These are phyloP conservation scores for Echinosophora koreensis DNA, from an alignment of 306 rosid species.

Conservation along the genomic window DNA sequence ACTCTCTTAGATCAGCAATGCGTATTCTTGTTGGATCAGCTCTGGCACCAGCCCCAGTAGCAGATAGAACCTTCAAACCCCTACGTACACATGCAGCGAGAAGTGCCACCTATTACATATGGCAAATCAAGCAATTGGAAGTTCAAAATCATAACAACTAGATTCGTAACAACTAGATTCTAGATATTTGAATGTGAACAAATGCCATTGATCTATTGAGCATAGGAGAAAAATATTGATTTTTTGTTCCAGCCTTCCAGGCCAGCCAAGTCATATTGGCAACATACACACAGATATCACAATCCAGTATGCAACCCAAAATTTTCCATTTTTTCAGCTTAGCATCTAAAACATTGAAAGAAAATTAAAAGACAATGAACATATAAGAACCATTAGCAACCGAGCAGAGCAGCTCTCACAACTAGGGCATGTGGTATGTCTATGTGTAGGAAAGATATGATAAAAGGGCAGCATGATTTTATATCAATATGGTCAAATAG, in stretches of 20 bases:
- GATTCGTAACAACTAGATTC: no score
- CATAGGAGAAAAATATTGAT: background rate
- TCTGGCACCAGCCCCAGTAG: slow-evolving; percentile 97
- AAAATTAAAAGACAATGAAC: slow-evolving; percentile 14
- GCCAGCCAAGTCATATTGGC: slow-evolving; percentile 31
- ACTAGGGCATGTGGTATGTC: background rate
- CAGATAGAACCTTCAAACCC: slow-evolving; percentile 92
- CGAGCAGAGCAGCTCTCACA: background rate
- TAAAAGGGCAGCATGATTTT: slow-evolving; percentile 1
- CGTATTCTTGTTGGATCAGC: slow-evolving; percentile 97
- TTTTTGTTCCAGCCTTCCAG: slow-evolving; percentile 6
- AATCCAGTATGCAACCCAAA: background rate
- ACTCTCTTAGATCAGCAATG: slow-evolving; percentile 87
- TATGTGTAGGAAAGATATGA: background rate
- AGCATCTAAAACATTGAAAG: slow-evolving; percentile 25
- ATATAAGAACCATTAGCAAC: slow-evolving; percentile 10
- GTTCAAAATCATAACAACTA: slow-evolving; percentile 41
- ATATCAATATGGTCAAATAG: slow-evolving; percentile 22
- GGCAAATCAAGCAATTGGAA: slow-evolving; percentile 52
- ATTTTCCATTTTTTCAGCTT: slow-evolving; percentile 19
- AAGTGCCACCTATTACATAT: slow-evolving; percentile 86
- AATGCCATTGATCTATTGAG: slow-evolving; percentile 29
- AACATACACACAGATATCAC: background rate
- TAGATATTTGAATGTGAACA: slow-evolving; percentile 33
- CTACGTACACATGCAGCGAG: slow-evolving; percentile 96